Base-by-base conservation (phyloP, 148 eudicot genomes). In the Rhododendron mucronatum region DNA sequence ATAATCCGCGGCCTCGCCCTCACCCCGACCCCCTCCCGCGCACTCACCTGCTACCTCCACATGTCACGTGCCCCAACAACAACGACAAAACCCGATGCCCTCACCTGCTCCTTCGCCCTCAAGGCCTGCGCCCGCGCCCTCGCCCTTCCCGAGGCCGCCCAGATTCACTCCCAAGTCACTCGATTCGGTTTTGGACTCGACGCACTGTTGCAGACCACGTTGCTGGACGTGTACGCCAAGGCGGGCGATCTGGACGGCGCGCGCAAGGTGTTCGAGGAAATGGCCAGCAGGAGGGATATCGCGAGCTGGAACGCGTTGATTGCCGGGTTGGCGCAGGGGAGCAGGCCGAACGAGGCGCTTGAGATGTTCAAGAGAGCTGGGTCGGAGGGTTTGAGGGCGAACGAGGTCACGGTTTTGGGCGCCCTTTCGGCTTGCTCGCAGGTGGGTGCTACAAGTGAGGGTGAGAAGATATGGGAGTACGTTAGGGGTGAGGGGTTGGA, bases 251-350 rank as follows among this genome's bases (percentile, higher is more conserved):
- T 92, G 63, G 87, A 85, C n/a, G 30, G 44, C 87, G 97, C 96
- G 0, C 69, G 84, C 45, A 87, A 88, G 47, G 81, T 93, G 91
- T 96, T 96, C 41, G 97, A 92, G 71, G 97, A 93, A 93, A 96
- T 96, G 94, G 15, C 61, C 1, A 55, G 21, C 61, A 35, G 35
- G 55, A 91, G 94, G 71, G 97, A 94, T 90, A 59, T 93, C 12
- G 93, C 95, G 21, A 86, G 89, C 81, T 96, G 98, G 98, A 96
- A 96, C 53, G 96, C 94, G 15, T 78, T 96, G 88, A 93, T 96
- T 85, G 86, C 90, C 20, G 98, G 98, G 44, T 89, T 94, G 87
- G 98, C 94, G 71, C 96, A 93, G 37, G 97, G 96, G 82, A 88
- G 81, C 28, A 90, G 90, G 28, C 93, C 96, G 2, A 37, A 41